Conservation (phyloP, 371 early-diverging fungal species). For the Mortierella sp. region DNA sequence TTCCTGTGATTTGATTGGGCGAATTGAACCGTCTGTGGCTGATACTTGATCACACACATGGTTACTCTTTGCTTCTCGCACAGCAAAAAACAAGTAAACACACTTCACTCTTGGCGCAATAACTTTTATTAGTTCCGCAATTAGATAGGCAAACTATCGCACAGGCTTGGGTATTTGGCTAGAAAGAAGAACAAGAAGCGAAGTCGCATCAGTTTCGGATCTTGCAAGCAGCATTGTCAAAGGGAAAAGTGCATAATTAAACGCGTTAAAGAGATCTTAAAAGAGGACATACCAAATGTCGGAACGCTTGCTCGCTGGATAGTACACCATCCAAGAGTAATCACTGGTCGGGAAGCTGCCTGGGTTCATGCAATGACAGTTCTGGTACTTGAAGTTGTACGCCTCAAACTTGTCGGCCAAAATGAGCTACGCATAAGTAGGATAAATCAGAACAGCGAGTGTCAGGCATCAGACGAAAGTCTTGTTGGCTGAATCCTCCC, state of each 20-base stretch:
- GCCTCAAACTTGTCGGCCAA: constrained; percentile 88
- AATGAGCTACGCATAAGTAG: constrained; percentile 70
- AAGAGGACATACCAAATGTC: constrained; percentile 63
- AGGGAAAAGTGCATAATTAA: no score
- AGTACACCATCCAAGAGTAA: constrained; percentile 83
- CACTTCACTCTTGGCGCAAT: neutral
- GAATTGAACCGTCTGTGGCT: neutral
- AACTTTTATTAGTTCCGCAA: constrained; percentile 5
- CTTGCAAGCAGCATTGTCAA: neutral
- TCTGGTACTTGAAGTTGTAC: constrained; percentile 81
- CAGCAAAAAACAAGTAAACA: neutral
- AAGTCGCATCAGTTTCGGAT: neutral
- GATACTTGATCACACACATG: neutral
- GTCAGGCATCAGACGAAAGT: no score
- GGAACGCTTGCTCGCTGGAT: constrained; percentile 73
- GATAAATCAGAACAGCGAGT: neutral
- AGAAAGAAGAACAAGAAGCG: neutral
- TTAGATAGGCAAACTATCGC: constrained; percentile 3
- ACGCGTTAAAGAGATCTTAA: constrained; percentile 27
- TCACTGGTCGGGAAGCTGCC: constrained; percentile 87
- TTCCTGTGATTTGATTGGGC: neutral
- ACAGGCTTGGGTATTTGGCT: constrained; percentile 55
- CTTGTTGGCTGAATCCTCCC: no score
- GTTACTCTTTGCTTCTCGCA: neutral
- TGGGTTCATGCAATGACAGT: constrained; percentile 86